Evolutionary conservation across 352 stramenopile species (phyloP).

Genomic region (Globisporangium spiculum): DNA sequence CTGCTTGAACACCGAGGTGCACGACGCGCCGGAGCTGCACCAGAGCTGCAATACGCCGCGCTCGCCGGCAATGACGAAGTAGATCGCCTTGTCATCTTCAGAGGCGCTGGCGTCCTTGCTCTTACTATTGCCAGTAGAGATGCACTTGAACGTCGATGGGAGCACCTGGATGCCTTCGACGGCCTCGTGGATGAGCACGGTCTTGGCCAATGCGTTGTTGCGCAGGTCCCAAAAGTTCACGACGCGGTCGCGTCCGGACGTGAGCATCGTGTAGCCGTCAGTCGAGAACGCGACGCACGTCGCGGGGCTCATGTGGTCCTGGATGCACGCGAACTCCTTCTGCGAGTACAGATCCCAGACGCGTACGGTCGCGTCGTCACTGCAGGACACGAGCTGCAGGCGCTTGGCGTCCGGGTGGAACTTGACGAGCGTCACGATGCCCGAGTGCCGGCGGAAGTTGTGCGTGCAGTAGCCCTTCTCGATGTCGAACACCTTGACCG

Average conservation of each 20-base stretch:
- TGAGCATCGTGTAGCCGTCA: constrained; percentile 85
- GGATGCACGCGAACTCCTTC: constrained; percentile 85
- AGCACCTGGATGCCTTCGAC: constrained; percentile 94
- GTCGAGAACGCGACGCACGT: constrained; percentile 91
- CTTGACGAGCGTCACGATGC: constrained; percentile 85
- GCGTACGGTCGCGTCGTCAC: constrained; percentile 75
- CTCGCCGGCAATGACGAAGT: constrained; percentile 92
- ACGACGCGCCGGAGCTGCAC: constrained; percentile 34
- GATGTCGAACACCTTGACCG: constrained; percentile 94
- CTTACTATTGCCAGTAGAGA: constrained; percentile 21
- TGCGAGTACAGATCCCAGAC: constrained; percentile 86
- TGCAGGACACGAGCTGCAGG: constrained; percentile 72
- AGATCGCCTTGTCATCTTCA: constrained; percentile 51
- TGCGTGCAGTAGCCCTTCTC: constrained; percentile 93
- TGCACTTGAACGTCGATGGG: constrained; percentile 55
- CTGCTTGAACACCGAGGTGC: constrained; percentile 47
- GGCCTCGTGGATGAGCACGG: constrained; percentile 92
- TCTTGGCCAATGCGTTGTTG: constrained; percentile 86
- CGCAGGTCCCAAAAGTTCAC: constrained; percentile 90
- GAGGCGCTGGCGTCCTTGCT: constrained; percentile 21
- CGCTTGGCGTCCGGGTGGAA: constrained; percentile 74
- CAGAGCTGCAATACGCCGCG: constrained; percentile 88
- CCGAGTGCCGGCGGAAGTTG: constrained; percentile 88
- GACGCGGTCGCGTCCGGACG: constrained; percentile 91
- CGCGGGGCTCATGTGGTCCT: constrained; percentile 94